phyloP scores from a whole-genome alignment of 768 basidiomycete species.

The Lentinula guzmanii region DNA sequence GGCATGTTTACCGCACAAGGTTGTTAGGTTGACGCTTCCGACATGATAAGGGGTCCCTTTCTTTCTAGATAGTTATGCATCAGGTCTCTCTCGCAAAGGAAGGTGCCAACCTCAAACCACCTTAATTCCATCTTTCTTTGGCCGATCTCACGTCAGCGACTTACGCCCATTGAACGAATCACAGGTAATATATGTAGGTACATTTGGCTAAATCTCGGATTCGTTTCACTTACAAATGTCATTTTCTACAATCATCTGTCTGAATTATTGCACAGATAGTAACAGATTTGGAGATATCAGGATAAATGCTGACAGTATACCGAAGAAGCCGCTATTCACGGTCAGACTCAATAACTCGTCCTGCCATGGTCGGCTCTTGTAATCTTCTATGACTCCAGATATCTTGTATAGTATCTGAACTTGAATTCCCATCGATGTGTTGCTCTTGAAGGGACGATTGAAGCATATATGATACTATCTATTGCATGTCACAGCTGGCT shows the following conservation, averaged over 20 bases:
- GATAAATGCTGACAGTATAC: not conserved
- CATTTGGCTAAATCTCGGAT: not conserved
- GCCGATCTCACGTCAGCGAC: not conserved
- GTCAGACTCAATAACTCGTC: not conserved
- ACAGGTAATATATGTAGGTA: not conserved
- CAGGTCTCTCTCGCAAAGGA: not conserved
- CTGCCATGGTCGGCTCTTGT: not conserved
- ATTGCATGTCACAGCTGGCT: not conserved
- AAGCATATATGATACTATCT: too few relatives aligned
- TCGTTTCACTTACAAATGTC: not conserved
- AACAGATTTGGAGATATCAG: not conserved
- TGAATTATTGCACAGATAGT: not conserved
- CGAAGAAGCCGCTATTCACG: constrained; percentile 4
- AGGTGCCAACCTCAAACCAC: not conserved
- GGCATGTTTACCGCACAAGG: too few relatives aligned
- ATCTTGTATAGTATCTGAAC: not conserved
- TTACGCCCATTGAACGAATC: not conserved
- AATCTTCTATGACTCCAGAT: not conserved
- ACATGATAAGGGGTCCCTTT: not conserved
- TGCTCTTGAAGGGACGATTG: not conserved
- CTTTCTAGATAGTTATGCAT: not conserved
- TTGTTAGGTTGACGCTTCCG: not conserved
- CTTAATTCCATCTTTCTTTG: not conserved
- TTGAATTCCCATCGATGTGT: not conserved
- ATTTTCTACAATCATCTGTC: not conserved